Evolutionary conservation across 2,329 filamentous ascomycete genomes (phyloP), one percentile per base, ranked within the genome.

Genomic region (Aspergillus tamarii): DNA sequence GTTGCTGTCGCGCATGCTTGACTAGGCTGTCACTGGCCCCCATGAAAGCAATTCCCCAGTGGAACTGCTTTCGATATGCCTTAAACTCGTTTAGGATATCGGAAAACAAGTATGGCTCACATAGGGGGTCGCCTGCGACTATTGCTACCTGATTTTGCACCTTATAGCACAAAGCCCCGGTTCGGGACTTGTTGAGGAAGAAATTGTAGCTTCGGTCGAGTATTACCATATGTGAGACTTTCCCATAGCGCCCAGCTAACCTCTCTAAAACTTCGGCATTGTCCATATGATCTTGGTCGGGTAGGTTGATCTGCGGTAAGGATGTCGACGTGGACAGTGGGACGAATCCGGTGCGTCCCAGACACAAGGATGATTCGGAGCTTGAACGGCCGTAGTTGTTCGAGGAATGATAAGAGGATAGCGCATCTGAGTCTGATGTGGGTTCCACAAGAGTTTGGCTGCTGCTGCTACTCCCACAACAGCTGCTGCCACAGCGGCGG

Each of bases 151-250:
- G 64, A 57, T 76, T 74, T 30, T 76, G 74, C 0, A 78, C 62
- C 61, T 80, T 81, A 70, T 76, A 81, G 39, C 74, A 79, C 0
- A 81, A 66, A 0, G 74, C 79, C 9, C 70, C 79, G 8, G 74
- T 74, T 16, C 66, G 67, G 14, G 70, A 62, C 45, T 72, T 70
- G 56, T 77, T 80, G 19, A 81, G 69, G 61, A 81, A 82, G 63
- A 81, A 77, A 6, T 66, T 72, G 61, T 81, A 81, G 55, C 75
- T 79, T 9, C 67, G 74, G 52, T 82, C 80, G 1, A 80, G 73
- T n/a, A 82, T 74, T 2, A 78, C 78, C 79, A 81, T 81, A 61
- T 81, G 77, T 6, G 79, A 79, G 1, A 80, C 76, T 19, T 73
- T 72, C 8, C 79, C 78, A 64, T 80, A 76, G 12, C 68, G 66